These are phyloP conservation scores for Globisporangium cylindrosporum DNA, from an alignment of 352 stramenopile genomes.

Conservation along the genomic window DNA sequence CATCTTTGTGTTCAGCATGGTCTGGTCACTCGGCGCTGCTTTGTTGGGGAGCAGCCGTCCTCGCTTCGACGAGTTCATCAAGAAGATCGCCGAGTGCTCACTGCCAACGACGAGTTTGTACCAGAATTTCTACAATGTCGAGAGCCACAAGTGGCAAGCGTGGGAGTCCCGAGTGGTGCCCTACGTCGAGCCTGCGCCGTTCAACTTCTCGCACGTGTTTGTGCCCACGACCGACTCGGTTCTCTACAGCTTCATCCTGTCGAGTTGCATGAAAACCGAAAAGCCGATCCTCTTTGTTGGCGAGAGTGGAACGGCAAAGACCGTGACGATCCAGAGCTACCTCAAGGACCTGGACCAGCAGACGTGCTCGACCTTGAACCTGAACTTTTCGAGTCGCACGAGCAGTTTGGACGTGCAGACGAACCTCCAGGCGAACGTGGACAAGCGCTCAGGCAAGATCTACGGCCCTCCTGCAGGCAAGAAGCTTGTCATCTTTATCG, in stretches of 20 bases:
- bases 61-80: constrained; percentile 91
- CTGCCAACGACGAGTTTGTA: constrained; percentile 84
- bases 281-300: constrained; percentile 93
- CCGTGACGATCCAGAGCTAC: constrained; percentile 94
- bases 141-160: constrained; percentile 88
- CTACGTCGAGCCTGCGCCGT: constrained; percentile 92
- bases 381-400: constrained; percentile 95
- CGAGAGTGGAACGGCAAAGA: constrained; percentile 94
- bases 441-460: constrained; percentile 94
- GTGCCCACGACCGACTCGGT: constrained; percentile 95
- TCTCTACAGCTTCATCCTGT: constrained; percentile 91
- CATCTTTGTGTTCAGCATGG: constrained; percentile 91
- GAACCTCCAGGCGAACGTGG: constrained; percentile 94
- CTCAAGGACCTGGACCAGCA: constrained; percentile 78
- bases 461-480: constrained; percentile 93
- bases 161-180: constrained; percentile 84
- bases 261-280: constrained; percentile 83
- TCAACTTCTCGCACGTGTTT: constrained; percentile 94
- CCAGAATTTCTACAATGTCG: constrained; percentile 88
- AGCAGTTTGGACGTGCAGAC: constrained; percentile 92
- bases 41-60: constrained; percentile 74
- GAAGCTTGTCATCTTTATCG: constrained; percentile 94
- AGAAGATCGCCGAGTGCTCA: constrained; percentile 74
- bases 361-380: constrained; percentile 60
- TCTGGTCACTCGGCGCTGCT: constrained; percentile 91